Conservation (phyloP, 2,329 filamentous ascomycete genomes). For the Colletotrichum eleusines region DNA sequence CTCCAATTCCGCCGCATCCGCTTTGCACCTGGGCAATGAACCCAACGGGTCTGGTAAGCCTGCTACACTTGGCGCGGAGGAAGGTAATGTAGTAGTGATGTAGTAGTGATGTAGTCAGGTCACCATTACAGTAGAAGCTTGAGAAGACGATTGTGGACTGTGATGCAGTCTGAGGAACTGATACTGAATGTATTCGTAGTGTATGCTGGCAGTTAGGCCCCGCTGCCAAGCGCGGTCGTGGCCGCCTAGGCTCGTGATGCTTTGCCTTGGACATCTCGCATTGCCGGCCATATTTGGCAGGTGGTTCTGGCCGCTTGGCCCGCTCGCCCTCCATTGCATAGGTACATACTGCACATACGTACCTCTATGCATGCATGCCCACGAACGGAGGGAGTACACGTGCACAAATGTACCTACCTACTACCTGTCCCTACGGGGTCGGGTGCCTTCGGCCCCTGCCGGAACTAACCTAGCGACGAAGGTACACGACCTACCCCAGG, state of each 20-base stretch:
- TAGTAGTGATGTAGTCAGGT: no score
- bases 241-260: background rate
- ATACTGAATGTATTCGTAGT: background rate
- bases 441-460: no score
- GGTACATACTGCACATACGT: no score
- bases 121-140: background rate
- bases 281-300: conserved; percentile 27
- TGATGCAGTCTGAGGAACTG: background rate
- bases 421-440: no score
- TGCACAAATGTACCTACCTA: no score
- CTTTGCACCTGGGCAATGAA: background rate
- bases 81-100: no score
- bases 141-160: background rate
- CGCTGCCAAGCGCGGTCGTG: conserved; percentile 7
- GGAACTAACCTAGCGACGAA: no score
- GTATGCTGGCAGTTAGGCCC: background rate
- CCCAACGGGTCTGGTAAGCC: background rate
- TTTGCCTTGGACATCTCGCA: conserved; percentile 20
- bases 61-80: background rate
- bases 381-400: no score
- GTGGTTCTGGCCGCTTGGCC: conserved; percentile 16
- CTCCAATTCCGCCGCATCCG: background rate
- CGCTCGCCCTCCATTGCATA: background rate
- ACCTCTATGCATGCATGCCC: no score
- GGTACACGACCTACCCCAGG: no score